Conservation (phyloP, 2,329 filamentous ascomycete genomes). For the Venturia oleaginea region DNA sequence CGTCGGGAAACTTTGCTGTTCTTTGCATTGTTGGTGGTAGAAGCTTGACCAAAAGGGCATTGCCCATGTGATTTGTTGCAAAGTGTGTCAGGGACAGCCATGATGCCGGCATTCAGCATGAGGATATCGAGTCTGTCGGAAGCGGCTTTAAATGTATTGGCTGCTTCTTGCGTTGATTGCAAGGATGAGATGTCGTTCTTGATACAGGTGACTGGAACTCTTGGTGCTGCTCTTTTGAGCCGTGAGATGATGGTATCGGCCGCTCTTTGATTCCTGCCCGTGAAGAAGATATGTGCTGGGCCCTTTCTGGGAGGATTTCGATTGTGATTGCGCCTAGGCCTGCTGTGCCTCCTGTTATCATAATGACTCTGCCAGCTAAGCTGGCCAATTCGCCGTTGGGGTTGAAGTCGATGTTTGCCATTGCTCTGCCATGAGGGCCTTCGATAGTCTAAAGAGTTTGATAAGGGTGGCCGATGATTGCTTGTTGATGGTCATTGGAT, state of each 20-base stretch:
- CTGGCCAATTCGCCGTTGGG: conserved; percentile 4
- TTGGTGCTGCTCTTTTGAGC: conserved; percentile 30
- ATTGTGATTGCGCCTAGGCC: conserved; percentile 9
- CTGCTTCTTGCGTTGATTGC: conserved; percentile 30
- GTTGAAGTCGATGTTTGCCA: background rate
- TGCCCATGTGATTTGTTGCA: conserved; percentile 44
- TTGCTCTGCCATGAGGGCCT: background rate
- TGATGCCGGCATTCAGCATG: conserved; percentile 40
- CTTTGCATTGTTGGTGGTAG: conserved; percentile 34
- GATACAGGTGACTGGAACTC: conserved; percentile 31
- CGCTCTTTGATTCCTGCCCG: background rate
- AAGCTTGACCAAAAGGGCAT: conserved; percentile 38
- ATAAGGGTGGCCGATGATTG: too few species aligned
- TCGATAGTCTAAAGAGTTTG: too few species aligned
- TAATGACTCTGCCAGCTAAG: background rate
- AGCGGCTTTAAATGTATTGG: conserved; percentile 26
- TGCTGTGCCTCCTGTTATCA: conserved; percentile 5
- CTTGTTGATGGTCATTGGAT: background rate
- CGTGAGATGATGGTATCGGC: conserved; percentile 22
- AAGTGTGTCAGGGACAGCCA: conserved; percentile 32
- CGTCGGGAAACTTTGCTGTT: conserved; percentile 26
- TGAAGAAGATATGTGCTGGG: conserved; percentile 10
- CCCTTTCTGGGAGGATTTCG: conserved; percentile 6
- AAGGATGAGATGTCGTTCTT: conserved; percentile 32
- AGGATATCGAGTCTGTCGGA: conserved; percentile 39